Conservation (phyloP, 2,329 filamentous ascomycete genomes). For the Ascochyta clinopodiicola region DNA sequence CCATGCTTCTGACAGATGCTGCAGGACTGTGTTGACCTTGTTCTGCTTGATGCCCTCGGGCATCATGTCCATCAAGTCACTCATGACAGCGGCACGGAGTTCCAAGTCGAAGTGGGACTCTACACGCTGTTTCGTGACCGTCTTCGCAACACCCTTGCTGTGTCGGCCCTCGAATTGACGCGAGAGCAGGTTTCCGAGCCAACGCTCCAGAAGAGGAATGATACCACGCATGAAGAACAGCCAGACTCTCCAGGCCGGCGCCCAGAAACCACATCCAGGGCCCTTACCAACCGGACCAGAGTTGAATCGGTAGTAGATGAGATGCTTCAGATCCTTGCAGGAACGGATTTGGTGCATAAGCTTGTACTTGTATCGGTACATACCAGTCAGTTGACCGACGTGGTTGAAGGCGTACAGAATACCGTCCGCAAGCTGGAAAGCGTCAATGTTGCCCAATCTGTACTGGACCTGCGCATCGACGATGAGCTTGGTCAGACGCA, state of each 20-base stretch:
- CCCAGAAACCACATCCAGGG: constrained; percentile 98
- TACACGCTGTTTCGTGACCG: constrained; percentile 97
- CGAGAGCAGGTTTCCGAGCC: constrained; percentile 95
- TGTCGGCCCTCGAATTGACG: constrained; percentile 98
- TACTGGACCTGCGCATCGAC: constrained; percentile 99
- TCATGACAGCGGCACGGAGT: constrained; percentile 97
- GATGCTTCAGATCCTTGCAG: constrained; percentile 98
- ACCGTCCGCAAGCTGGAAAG: constrained; percentile 96
- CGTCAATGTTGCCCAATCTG: constrained; percentile 95
- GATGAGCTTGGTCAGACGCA: constrained; percentile 94
- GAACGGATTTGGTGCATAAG: constrained; percentile 99
- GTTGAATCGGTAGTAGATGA: constrained; percentile 99
- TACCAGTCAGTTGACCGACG: constrained; percentile 95
- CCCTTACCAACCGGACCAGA: constrained; percentile 96
- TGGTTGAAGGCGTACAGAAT: constrained; percentile 99
- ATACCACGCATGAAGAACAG: constrained; percentile 99
- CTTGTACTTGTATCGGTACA: constrained; percentile 99
- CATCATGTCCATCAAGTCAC: constrained; percentile 99
- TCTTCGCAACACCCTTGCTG: constrained; percentile 98
- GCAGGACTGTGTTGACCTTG: constrained; percentile 97
- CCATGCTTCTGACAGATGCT: constrained; percentile 98
- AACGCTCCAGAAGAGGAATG: constrained; percentile 93
- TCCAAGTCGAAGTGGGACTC: constrained; percentile 98
- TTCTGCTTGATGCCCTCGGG: constrained; percentile 99
- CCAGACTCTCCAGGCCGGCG: constrained; percentile 98